A percentile compares a stretch with the other conserved stretches of the same genome.
phyloP scores from a whole-genome alignment of 768 basidiomycete genomes.

The Botryobasidium botryosum region DNA sequence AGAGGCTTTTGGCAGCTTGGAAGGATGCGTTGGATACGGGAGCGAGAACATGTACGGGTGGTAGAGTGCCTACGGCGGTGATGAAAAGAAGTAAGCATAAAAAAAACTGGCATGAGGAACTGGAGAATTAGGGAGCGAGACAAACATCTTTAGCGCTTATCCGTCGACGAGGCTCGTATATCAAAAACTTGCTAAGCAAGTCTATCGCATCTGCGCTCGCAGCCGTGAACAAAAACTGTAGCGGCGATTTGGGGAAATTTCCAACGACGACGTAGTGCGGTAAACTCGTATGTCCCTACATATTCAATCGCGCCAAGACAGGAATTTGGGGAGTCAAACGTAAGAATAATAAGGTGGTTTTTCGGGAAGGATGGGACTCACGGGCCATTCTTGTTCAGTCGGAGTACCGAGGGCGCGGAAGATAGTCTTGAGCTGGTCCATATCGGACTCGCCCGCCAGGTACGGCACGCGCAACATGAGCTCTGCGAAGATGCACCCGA shows the following conservation, averaged over 20 bases:
- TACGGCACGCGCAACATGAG: slow-evolving; percentile 93
- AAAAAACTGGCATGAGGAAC: background rate
- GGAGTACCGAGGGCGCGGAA: slow-evolving; percentile 93
- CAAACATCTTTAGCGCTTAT: slow-evolving; percentile 64
- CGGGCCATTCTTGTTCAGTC: slow-evolving; percentile 95
- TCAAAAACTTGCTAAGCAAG: slow-evolving; percentile 58
- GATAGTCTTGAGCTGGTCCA: slow-evolving; percentile 90
- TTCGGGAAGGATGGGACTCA: slow-evolving; percentile 22
- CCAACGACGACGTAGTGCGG: slow-evolving; percentile 81
- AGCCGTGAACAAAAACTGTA: slow-evolving; percentile 81
- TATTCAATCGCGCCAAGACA: background rate
- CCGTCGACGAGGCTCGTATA: slow-evolving; percentile 73
- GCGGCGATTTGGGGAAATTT: slow-evolving; percentile 64
- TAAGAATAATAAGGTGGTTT: background rate
- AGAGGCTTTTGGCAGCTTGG: slow-evolving; percentile 64
- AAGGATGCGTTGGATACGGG: slow-evolving; percentile 77
- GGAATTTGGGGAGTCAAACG: background rate
- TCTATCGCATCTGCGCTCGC: slow-evolving; percentile 75
- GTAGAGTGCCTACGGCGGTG: slow-evolving; percentile 45
- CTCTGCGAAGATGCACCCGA: slow-evolving; percentile 96
- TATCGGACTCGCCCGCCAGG: slow-evolving; percentile 85
- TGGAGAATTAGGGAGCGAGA: slow-evolving; percentile 2
- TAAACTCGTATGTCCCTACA: slow-evolving; percentile 73
- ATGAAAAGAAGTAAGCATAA: background rate
- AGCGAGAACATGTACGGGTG: slow-evolving; percentile 80